Conservation (phyloP, 805 yeast species). For the Maudiozyma bulderi region DNA sequence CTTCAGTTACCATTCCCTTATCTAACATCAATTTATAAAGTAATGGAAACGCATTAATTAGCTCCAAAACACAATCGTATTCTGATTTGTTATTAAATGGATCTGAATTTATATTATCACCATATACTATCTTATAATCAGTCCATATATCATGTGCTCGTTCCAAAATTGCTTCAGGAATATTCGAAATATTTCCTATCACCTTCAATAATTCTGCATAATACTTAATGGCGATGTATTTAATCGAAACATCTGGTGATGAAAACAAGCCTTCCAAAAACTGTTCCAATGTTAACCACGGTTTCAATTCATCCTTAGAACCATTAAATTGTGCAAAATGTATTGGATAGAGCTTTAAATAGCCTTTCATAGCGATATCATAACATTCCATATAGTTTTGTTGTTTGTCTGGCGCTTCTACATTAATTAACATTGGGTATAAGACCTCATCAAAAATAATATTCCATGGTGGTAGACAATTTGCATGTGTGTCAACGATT, state of each 20-base stretch:
- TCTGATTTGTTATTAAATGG: conserved; percentile 29
- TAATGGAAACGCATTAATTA: conserved; percentile 44
- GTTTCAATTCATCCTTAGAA: conserved; percentile 12
- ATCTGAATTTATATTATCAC: conserved; percentile 26
- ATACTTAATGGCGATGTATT: conserved; percentile 43
- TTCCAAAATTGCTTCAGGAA: conserved; percentile 26
- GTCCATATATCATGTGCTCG: conserved; percentile 45
- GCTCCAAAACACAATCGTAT: conserved; percentile 51
- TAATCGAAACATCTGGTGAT: conserved; percentile 33
- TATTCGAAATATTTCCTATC: conserved; percentile 28
- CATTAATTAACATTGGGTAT: conserved; percentile 35
- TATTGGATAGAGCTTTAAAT: conserved; percentile 50
- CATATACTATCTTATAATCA: conserved; percentile 36
- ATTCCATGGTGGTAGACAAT: conserved; percentile 52
- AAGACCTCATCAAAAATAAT: conserved; percentile 58
- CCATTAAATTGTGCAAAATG: conserved; percentile 34
- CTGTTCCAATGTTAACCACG: conserved; percentile 50
- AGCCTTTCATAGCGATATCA: conserved; percentile 52
- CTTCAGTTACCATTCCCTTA: conserved; percentile 27
- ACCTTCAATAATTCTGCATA: conserved; percentile 46
- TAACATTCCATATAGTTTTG: conserved; percentile 54
- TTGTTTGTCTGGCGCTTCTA: conserved; percentile 19
- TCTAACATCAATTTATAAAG: conserved; percentile 33
- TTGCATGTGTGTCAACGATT: conserved; percentile 64
- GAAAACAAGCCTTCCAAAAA: conserved; percentile 38